Evolutionary conservation across 495 filamentous ascomycete species (phyloP).

Genomic region (Penicillium taxi): DNA sequence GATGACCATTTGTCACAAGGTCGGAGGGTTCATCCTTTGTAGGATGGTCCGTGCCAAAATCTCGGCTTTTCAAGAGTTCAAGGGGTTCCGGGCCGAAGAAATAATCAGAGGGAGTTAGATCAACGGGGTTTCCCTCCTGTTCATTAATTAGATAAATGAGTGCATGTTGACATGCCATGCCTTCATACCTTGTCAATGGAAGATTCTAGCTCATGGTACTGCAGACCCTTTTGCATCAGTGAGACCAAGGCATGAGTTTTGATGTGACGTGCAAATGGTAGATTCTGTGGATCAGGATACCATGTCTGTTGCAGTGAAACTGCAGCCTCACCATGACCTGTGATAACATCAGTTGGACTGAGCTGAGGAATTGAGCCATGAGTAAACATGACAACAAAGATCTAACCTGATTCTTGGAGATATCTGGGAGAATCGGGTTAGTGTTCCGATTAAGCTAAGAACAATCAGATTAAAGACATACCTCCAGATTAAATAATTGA

Average conservation of each 20-base stretch:
- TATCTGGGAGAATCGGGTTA: constrained; percentile 48
- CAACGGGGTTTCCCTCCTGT: constrained; percentile 38
- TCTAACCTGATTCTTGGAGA: constrained; percentile 79
- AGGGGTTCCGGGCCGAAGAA: constrained; percentile 46
- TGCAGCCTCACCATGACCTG: constrained; percentile 60
- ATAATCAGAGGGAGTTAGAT: constrained; percentile 31
- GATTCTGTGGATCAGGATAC: constrained; percentile 62
- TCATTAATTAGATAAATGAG: constrained; percentile 15
- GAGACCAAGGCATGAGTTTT: constrained; percentile 66
- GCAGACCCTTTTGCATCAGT: constrained; percentile 68
- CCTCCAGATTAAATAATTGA: constrained; percentile 99
- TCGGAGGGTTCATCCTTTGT: constrained; percentile 36
- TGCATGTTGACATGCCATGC: constrained; percentile 20
- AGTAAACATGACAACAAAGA: constrained; percentile 10
- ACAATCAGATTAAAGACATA: constrained; percentile 50
- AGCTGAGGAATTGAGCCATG: background rate
- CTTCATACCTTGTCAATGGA: constrained; percentile 52
- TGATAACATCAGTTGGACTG: constrained; percentile 1
- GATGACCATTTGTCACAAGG: constrained; percentile 36
- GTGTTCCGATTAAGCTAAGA: constrained; percentile 17
- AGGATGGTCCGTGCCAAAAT: constrained; percentile 27
- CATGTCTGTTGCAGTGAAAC: constrained; percentile 77
- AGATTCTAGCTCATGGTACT: constrained; percentile 64
- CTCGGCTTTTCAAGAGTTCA: constrained; percentile 25
- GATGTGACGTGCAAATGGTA: constrained; percentile 70